These are phyloP conservation scores for Teratosphaeria viscida DNA, from an alignment of 2,329 filamentous ascomycete genomes.

Conservation along the genomic window DNA sequence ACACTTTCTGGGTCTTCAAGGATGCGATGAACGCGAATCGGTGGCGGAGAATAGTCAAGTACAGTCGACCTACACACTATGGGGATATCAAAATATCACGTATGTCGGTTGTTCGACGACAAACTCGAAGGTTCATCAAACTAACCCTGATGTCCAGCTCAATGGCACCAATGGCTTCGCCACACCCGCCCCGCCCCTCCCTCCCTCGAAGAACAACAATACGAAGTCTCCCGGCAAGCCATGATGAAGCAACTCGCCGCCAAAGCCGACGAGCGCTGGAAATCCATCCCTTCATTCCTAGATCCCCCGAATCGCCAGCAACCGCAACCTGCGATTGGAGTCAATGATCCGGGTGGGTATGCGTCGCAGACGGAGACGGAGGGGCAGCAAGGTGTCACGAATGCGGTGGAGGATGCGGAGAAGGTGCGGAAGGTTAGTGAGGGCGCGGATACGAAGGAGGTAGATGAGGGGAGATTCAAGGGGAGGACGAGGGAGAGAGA, in stretches of 20 bases:
- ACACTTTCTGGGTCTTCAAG: conserved; percentile 59
- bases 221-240: conserved; percentile 46
- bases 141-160: conserved; percentile 31
- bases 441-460: conserved; percentile 15
- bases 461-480: conserved; percentile 25
- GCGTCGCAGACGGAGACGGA: conserved; percentile 24
- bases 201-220: conserved; percentile 47
- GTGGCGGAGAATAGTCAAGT: conserved; percentile 49
- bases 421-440: conserved; percentile 22
- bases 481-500: conserved; percentile 16
- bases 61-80: conserved; percentile 40
- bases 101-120: conserved; percentile 21
- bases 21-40: conserved; percentile 45
- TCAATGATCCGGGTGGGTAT: conserved; percentile 32
- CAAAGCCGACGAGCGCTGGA: conserved; percentile 52
- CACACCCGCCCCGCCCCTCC: conserved; percentile 48
- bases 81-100: conserved; percentile 51
- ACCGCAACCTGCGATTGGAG: conserved; percentile 34
- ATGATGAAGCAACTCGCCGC: conserved; percentile 50
- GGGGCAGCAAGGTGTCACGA: conserved; percentile 21
- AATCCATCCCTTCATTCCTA: conserved; percentile 47
- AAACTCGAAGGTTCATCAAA: neutral
- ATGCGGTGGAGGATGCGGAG: conserved; percentile 20
- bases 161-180: conserved; percentile 61
- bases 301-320: conserved; percentile 45